Percentiles rank a stretch among this genome's conserved stretches.
Conservation (phyloP, 1,284 basidiomycete species). For the Papiliotrema nemorosa region DNA sequence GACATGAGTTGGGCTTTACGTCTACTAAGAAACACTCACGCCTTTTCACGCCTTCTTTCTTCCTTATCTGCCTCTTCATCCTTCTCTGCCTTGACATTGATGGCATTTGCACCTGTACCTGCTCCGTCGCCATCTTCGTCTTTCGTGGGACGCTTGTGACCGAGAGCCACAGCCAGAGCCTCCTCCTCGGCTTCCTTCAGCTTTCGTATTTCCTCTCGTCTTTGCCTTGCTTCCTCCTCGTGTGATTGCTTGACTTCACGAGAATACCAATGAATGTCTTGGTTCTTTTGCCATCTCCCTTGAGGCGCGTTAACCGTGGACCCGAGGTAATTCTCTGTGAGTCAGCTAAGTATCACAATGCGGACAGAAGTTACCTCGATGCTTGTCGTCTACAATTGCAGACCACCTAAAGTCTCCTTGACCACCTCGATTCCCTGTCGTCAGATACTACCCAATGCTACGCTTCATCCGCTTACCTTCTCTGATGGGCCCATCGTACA, state of each 20-base stretch:
- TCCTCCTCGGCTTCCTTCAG: slow-evolving; percentile 84
- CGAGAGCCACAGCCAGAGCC: slow-evolving; percentile 74
- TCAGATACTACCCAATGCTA: not conserved
- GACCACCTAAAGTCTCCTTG: slow-evolving; percentile 82
- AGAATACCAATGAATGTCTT: slow-evolving; percentile 88
- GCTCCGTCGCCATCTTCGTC: slow-evolving; percentile 19
- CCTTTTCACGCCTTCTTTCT: slow-evolving; percentile 40
- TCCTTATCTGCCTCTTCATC: slow-evolving; percentile 42
- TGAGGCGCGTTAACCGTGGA: slow-evolving; percentile 88
- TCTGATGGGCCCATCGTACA: slow-evolving; percentile 46
- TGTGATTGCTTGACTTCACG: slow-evolving; percentile 58
- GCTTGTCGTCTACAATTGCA: slow-evolving; percentile 84
- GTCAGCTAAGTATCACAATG: not conserved
- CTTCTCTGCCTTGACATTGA: slow-evolving; percentile 30
- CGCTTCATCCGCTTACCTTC: slow-evolving; percentile 27
- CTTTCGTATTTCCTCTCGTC: slow-evolving; percentile 63
- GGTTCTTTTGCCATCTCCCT: slow-evolving; percentile 91
- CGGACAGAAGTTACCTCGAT: slow-evolving; percentile 62
- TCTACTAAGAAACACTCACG: slow-evolving; percentile 26
- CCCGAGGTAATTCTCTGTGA: slow-evolving; percentile 74
- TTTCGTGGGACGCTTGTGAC: slow-evolving; percentile 33
- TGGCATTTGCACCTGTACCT: slow-evolving; percentile 27
- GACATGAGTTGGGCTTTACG: not conserved
- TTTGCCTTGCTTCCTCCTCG: slow-evolving; percentile 44
- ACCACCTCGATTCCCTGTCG: slow-evolving; percentile 71